Conservation (phyloP, 148 eudicot species). For the Persicaria tinctoria region DNA sequence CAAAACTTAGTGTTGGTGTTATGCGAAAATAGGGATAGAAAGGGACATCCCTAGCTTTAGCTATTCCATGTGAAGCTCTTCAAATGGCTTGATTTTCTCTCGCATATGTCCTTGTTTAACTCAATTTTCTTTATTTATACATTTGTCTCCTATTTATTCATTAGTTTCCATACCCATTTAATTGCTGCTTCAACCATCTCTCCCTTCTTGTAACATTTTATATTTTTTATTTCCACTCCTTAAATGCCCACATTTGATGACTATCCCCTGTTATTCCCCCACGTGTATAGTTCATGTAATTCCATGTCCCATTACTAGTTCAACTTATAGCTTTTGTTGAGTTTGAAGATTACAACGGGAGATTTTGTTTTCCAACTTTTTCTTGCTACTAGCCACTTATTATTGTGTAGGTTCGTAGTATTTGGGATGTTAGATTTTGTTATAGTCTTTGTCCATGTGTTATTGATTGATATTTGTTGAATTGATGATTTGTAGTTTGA, state of each 20-base stretch:
- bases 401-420: slow-evolving; percentile 9
- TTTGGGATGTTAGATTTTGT: slow-evolving; percentile 6
- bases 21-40: neutral
- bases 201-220: too few species aligned
- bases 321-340: slow-evolving; percentile 14
- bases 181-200: too few species aligned
- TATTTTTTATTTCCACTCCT: slow-evolving; percentile 8
- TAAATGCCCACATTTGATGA: neutral
- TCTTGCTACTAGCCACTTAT: slow-evolving; percentile 1
- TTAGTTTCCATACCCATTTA: slow-evolving; percentile 22
- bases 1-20: neutral
- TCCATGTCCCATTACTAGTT: slow-evolving; percentile 3
- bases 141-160: slow-evolving; percentile 22
- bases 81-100: slow-evolving; percentile 22
- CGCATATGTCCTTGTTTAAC: slow-evolving; percentile 21
- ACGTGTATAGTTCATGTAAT: slow-evolving; percentile 4
- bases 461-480: slow-evolving; percentile 16
- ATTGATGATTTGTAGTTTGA: slow-evolving; percentile 5
- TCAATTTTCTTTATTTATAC: slow-evolving; percentile 7
- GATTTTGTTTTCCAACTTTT: slow-evolving; percentile 14
- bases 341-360: slow-evolving; percentile 6
- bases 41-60: slow-evolving; percentile 22
- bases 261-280: neutral
- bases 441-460: slow-evolving; percentile 15
- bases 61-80: slow-evolving; percentile 28